phyloP scores from a whole-genome alignment of 345 rosid species.

The Pelargonium nanum region DNA sequence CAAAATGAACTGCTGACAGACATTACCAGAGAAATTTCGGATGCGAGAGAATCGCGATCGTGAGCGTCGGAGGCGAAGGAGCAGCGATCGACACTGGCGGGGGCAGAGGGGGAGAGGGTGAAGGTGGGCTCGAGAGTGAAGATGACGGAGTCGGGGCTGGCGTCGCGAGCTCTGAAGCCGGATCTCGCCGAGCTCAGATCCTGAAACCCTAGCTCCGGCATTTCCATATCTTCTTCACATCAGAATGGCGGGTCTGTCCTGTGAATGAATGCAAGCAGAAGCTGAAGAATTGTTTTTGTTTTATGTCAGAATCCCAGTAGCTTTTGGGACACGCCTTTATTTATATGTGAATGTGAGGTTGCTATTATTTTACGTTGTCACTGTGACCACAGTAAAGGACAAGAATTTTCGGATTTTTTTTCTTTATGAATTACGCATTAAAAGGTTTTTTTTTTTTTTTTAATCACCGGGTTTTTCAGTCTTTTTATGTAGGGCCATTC shows the following conservation, averaged over 20 bases:
- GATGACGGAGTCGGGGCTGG: constrained; percentile 78
- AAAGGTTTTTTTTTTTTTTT: background rate
- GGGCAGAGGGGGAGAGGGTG: constrained; percentile 81
- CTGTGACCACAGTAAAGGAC: background rate
- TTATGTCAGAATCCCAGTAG: background rate
- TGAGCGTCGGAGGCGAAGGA: constrained; percentile 72
- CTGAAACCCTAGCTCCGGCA: constrained; percentile 37
- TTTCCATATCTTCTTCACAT: constrained; percentile 16
- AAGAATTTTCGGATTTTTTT: no score
- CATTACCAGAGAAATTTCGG: constrained; percentile 55
- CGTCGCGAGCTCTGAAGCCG: constrained; percentile 44
- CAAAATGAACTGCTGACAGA: background rate
- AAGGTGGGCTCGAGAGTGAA: constrained; percentile 74
- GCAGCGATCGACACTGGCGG: constrained; percentile 87
- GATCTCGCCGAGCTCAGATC: constrained; percentile 19
- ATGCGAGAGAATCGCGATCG: constrained; percentile 59
- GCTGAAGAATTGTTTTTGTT: background rate
- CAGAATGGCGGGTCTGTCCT: no score
- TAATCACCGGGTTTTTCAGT: no score
- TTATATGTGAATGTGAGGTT: background rate
- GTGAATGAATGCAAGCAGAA: background rate
- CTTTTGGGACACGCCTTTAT: background rate
- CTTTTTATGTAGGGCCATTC: no score
- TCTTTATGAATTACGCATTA: background rate
- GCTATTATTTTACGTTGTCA: no score